Conservation (phyloP, 2,329 filamentous ascomycete species). For the Sporothrix euskadiensis region DNA sequence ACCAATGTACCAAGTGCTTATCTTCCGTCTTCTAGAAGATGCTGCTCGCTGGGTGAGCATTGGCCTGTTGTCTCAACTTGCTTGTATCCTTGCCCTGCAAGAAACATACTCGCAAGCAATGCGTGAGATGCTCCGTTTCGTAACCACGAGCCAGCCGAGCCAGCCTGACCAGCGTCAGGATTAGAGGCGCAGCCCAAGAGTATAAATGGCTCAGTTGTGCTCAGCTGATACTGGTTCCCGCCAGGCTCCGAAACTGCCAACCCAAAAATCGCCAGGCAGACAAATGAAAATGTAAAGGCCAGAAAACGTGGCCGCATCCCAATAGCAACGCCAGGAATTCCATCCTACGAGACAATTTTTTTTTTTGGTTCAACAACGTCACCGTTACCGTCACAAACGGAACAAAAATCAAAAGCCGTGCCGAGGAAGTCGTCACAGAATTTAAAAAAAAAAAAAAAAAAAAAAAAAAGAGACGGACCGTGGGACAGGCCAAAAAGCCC, state of each 20-base stretch:
- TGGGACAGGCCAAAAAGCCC: background rate
- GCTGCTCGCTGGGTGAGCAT: background rate
- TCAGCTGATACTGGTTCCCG: background rate
- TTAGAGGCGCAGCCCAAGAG: background rate
- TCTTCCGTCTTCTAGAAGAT: background rate
- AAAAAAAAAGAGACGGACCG: background rate
- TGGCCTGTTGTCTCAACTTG: slow-evolving; percentile 7
- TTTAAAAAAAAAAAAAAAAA: background rate
- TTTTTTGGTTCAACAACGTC: background rate
- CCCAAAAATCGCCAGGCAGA: background rate
- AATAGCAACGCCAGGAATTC: background rate
- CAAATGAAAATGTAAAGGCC: background rate
- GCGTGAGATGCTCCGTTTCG: slow-evolving; percentile 9
- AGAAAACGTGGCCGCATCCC: background rate
- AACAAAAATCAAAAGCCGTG: background rate
- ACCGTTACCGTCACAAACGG: slow-evolving; percentile 5
- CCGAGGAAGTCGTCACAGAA: background rate
- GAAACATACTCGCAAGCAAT: background rate
- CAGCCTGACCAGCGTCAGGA: background rate
- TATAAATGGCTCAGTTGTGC: background rate
- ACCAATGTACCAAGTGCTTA: background rate
- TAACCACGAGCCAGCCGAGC: too few relatives aligned
- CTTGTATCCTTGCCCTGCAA: background rate
- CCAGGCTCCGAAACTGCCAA: slow-evolving; percentile 18
- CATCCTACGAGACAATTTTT: background rate